Base-by-base conservation (phyloP, 345 rosid genomes). In the Eucalyptus camaldulensis region DNA sequence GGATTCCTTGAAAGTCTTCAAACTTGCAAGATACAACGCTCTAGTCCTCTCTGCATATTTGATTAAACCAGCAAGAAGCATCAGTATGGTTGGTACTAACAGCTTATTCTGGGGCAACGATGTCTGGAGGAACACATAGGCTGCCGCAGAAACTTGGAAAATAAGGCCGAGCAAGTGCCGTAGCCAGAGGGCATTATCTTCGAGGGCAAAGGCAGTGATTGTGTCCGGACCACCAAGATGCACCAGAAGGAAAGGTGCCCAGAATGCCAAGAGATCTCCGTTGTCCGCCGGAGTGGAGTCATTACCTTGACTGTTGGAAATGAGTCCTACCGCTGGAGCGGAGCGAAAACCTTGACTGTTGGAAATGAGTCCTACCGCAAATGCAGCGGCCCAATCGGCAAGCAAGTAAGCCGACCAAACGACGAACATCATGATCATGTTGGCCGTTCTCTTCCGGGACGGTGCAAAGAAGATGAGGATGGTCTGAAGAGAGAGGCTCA, bases 151-250 rank as follows among this genome's bases (percentile, higher is more conserved):
- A 47, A 47, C 49, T 47, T 47, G 49, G 49, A 47, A 47, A 47
- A 47, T 4, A 47, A 47, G 49, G 49, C 50, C 50, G 50, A 49
- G 50, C 50, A 49, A 86, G 89, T 96, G 96, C 85, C 96, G 54
- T n/a, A 90, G 92, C 97, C 95, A 95, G 11, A 96, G 96, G 49
- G 92, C 94, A 76, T 95, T 96, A 44, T 96, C 98, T 53, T 96
- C 98, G 5, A 96, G 94, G 6, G 97, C 91, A 6, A 93, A 92
- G 1, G 96, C 95, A 14, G 98, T 95, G 72, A 96, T 94, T 8
- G 96, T 91, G 50, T 49, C 50, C 50, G 50, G 50, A 49, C 97
- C 97, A 15, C 96, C 97, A 12, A 95, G 94, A 83, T 95, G 98
- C 37, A 96, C 33, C 47, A 95, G 88, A 76, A 96, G 91, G 91